A percentile compares a stretch with the other conserved stretches of the same genome.
Conservation (phyloP, 2,329 filamentous ascomycete genomes). For the Fusarium cyanostomum region DNA sequence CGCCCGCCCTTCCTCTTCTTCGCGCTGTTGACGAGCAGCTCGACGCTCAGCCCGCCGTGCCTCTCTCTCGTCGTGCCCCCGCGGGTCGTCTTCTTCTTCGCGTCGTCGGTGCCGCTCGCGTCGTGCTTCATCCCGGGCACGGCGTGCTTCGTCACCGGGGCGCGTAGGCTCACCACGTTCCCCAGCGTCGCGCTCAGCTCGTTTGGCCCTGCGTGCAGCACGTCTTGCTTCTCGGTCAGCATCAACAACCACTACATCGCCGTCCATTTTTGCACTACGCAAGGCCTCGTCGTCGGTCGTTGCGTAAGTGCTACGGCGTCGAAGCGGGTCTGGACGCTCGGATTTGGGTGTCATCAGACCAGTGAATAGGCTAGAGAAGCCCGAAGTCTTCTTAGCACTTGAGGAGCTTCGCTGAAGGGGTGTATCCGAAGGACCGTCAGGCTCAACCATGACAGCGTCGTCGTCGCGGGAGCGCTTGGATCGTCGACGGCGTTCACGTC, state of each 20-base stretch:
- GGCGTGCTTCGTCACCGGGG: conserved; percentile 65
- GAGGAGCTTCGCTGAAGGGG: conserved; percentile 49
- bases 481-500: conserved; percentile 48
- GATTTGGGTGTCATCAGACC: conserved; percentile 61
- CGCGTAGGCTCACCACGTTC: conserved; percentile 62
- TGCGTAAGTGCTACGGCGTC: conserved; percentile 61
- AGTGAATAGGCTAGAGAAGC: conserved; percentile 69
- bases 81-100: conserved; percentile 61
- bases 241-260: conserved; percentile 59
- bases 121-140: conserved; percentile 64
- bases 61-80: conserved; percentile 53
- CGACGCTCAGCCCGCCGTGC: conserved; percentile 65
- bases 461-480: conserved; percentile 51
- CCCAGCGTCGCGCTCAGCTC: conserved; percentile 57
- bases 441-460: conserved; percentile 52
- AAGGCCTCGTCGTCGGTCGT: conserved; percentile 60
- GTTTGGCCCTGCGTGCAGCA: conserved; percentile 68
- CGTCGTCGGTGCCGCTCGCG: conserved; percentile 64
- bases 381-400: conserved; percentile 60
- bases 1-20: conserved; percentile 37
- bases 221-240: conserved; percentile 69
- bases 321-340: conserved; percentile 49
- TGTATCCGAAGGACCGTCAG: conserved; percentile 45
- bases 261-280: conserved; percentile 60
- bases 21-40: conserved; percentile 47